Evolutionary conservation across 768 basidiomycete species (phyloP).

Genomic region (Amanita muscaria): DNA sequence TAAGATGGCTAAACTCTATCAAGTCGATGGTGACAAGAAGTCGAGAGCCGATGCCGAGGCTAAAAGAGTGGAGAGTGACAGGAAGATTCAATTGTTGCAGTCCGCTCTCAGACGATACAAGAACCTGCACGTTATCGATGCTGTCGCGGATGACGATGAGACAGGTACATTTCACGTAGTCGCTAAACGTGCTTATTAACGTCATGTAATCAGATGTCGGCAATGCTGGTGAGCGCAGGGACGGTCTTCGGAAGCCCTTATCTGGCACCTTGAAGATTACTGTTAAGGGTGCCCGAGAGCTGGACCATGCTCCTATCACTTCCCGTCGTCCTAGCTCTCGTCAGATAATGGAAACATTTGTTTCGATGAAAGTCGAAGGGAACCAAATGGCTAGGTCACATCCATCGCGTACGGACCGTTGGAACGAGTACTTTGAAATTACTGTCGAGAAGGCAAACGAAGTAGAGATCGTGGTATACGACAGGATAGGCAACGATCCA

Average conservation of each 20-base stretch:
- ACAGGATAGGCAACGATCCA: conserved; percentile 75
- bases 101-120: conserved; percentile 94
- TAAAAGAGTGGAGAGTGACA: conserved; percentile 91
- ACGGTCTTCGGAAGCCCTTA: conserved; percentile 87
- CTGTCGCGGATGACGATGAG: conserved; percentile 82
- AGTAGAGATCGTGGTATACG: conserved; percentile 93
- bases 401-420: conserved; percentile 88
- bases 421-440: conserved; percentile 98
- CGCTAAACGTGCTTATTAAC: background rate
- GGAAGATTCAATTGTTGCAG: conserved; percentile 90
- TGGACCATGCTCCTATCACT: conserved; percentile 85
- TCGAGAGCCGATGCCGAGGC: conserved; percentile 87
- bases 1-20: conserved; percentile 96
- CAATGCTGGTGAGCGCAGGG: conserved; percentile 80
- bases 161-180: conserved; percentile 33
- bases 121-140: conserved; percentile 89
- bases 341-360: conserved; percentile 73
- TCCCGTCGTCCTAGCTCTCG: conserved; percentile 72
- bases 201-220: conserved; percentile 29
- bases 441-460: conserved; percentile 97
- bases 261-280: conserved; percentile 89
- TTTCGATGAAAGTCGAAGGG: conserved; percentile 94
- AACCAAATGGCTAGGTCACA: conserved; percentile 88
- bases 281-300: conserved; percentile 83
- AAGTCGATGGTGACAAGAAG: conserved; percentile 96